phyloP scores from a whole-genome alignment of 129 eudicot genomes.

The Artemisia annua region DNA sequence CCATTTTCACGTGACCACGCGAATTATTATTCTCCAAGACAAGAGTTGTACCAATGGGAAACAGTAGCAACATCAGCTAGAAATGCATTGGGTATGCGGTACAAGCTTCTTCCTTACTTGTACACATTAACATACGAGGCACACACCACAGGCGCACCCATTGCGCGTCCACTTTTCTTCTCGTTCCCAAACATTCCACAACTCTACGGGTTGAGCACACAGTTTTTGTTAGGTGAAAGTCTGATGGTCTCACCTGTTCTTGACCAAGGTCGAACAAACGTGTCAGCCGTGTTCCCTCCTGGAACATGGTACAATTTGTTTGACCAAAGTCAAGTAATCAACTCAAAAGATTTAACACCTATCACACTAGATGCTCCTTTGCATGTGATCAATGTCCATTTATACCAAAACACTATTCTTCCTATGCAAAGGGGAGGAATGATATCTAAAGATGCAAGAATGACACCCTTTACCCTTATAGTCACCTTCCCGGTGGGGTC shows the following conservation, averaged over 20 bases:
- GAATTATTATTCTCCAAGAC: constrained; percentile 79
- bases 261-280: constrained; percentile 63
- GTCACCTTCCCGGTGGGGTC: constrained; percentile 78
- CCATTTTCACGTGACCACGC: constrained; percentile 98
- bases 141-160: constrained; percentile 78
- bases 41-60: constrained; percentile 95
- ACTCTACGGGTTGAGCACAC: constrained; percentile 75
- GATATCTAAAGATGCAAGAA: constrained; percentile 81
- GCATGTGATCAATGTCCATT: constrained; percentile 79
- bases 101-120: constrained; percentile 75
- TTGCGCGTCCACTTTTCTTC: constrained; percentile 93
- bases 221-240: constrained; percentile 78
- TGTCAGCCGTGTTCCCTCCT: constrained; percentile 64
- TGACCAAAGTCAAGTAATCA: constrained; percentile 67
- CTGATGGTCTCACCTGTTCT: constrained; percentile 93
- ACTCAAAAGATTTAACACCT: constrained; percentile 41
- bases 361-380: constrained; percentile 70
- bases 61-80: constrained; percentile 78
- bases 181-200: constrained; percentile 58
- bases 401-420: constrained; percentile 71
- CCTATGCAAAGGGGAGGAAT: constrained; percentile 94
- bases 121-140: constrained; percentile 89
- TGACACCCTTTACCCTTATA: constrained; percentile 78
- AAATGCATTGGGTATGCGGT: constrained; percentile 93
- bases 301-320: constrained; percentile 88